phyloP scores from a whole-genome alignment of 768 basidiomycete species.

The Tricholoma saponaceum region DNA sequence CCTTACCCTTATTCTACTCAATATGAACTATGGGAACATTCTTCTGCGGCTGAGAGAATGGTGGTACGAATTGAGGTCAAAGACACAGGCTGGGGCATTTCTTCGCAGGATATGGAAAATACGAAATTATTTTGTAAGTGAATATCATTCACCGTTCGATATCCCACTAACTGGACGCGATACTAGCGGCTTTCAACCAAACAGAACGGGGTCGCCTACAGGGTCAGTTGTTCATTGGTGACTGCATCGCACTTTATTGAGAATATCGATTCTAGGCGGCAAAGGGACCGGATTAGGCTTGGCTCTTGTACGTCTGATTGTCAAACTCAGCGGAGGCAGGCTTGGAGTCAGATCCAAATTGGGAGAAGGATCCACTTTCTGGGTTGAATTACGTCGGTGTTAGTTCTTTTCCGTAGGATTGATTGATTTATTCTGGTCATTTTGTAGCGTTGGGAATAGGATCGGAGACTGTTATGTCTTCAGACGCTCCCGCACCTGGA shows the following conservation, averaged over 20 bases:
- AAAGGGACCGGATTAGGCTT: slow-evolving; percentile 53
- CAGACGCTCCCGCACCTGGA: background rate
- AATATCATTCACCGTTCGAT: background rate
- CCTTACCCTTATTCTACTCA: background rate
- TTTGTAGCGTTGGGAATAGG: slow-evolving; percentile 13
- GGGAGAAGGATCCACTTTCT: slow-evolving; percentile 66
- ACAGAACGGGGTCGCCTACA: slow-evolving; percentile 49
- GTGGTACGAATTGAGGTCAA: slow-evolving; percentile 66
- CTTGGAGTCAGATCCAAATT: slow-evolving; percentile 45
- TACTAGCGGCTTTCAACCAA: slow-evolving; percentile 51
- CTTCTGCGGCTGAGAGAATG: slow-evolving; percentile 35
- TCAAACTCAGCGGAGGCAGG: slow-evolving; percentile 52
- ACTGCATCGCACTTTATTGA: background rate
- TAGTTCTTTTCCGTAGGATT: slow-evolving; percentile 12
- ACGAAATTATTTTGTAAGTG: slow-evolving; percentile 53
- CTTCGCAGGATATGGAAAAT: slow-evolving; percentile 54
- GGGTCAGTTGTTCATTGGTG: slow-evolving; percentile 10
- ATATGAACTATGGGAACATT: background rate
- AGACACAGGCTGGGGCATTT: slow-evolving; percentile 63
- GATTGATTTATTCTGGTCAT: background rate
- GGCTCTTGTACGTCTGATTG: slow-evolving; percentile 55
- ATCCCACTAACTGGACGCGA: background rate
- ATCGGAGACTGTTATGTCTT: slow-evolving; percentile 3
- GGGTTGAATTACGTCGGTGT: slow-evolving; percentile 49
- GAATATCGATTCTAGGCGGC: slow-evolving; percentile 20